A percentile compares a stretch with the other conserved stretches of the same genome.
These are phyloP conservation scores for Trebouxia sp. DNA, from an alignment of 139 green algal species.

Conservation along the genomic window DNA sequence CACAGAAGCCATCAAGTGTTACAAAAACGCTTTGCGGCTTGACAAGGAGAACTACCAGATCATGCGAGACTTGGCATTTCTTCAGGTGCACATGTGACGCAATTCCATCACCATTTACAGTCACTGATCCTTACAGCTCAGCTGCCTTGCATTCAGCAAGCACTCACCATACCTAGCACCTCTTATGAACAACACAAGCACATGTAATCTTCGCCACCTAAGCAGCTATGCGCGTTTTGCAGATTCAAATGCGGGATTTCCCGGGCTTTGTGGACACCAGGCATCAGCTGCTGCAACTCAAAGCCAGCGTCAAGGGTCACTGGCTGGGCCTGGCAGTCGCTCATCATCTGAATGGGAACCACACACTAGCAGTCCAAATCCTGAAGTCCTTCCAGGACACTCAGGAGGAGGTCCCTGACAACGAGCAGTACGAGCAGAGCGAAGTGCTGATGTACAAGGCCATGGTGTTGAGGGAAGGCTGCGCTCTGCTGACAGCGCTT, in stretches of 20 bases:
- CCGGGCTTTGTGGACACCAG: conserved; percentile 90
- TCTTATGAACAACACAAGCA: neutral
- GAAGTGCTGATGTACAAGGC: conserved; percentile 96
- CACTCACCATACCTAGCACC: neutral
- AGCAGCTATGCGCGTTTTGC: conserved; percentile 8
- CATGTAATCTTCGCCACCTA: neutral
- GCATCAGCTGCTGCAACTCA: conserved; percentile 81
- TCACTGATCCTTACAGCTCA: too few species aligned
- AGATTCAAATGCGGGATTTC: conserved; percentile 94
- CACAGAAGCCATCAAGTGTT: conserved; percentile 99
- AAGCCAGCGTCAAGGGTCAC: conserved; percentile 79
- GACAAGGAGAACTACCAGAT: conserved; percentile 96
- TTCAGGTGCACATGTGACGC: conserved; percentile 87
- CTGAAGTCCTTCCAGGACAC: conserved; percentile 47
- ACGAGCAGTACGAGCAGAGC: conserved; percentile 93
- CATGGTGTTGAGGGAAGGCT: conserved; percentile 82
- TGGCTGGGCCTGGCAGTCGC: conserved; percentile 93
- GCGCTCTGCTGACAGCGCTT: conserved; percentile 66
- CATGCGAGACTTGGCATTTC: conserved; percentile 83
- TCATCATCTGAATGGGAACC: conserved; percentile 81
- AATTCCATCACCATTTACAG: too few species aligned
- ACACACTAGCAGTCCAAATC: conserved; percentile 41
- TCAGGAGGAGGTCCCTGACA: conserved; percentile 17
- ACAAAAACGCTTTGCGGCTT: conserved; percentile 92
- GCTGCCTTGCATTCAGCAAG: neutral